These are phyloP conservation scores for Gomphus bonarii DNA, from an alignment of 1,284 basidiomycete genomes.

Conservation along the genomic window DNA sequence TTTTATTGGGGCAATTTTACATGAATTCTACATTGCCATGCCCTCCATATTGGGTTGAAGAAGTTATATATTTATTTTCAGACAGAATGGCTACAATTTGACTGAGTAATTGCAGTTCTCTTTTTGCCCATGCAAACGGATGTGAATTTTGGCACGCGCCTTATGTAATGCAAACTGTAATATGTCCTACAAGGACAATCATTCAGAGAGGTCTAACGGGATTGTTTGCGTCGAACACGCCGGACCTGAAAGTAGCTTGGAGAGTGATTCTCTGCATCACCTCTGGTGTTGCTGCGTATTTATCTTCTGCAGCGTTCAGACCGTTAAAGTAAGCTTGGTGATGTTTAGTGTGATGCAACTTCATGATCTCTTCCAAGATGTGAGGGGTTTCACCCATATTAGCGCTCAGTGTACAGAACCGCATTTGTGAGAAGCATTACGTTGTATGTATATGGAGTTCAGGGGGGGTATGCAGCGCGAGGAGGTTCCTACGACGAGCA, in stretches of 20 bases:
- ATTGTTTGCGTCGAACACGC: slow-evolving; percentile 1
- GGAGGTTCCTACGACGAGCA: slow-evolving; percentile 1
- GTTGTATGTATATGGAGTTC: slow-evolving; percentile 10
- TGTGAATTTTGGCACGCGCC: too few relatives aligned
- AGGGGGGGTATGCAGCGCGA: slow-evolving; percentile 7
- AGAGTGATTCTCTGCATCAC: slow-evolving; percentile 75
- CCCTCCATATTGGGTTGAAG: too few relatives aligned
- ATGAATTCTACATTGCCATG: too few relatives aligned
- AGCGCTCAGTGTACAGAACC: slow-evolving; percentile 26
- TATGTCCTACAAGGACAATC: slow-evolving; percentile 45
- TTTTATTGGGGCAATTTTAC: too few relatives aligned
- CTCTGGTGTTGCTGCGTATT: slow-evolving; percentile 50
- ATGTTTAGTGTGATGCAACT: slow-evolving; percentile 81
- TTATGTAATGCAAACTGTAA: too few relatives aligned
- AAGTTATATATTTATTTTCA: too few relatives aligned
- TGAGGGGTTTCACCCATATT: slow-evolving; percentile 53
- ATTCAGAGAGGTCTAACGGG: slow-evolving; percentile 14
- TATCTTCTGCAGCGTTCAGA: slow-evolving; percentile 67
- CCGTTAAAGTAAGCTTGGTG: slow-evolving; percentile 75
- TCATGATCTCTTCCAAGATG: slow-evolving; percentile 77
- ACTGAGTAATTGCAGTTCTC: too few relatives aligned
- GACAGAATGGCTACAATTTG: too few relatives aligned
- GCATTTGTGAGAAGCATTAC: slow-evolving; percentile 1
- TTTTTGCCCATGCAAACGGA: too few relatives aligned
- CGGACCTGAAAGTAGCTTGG: slow-evolving; percentile 57